Conservation (phyloP, 2,329 filamentous ascomycete genomes). For the Ophiostoma ips region DNA sequence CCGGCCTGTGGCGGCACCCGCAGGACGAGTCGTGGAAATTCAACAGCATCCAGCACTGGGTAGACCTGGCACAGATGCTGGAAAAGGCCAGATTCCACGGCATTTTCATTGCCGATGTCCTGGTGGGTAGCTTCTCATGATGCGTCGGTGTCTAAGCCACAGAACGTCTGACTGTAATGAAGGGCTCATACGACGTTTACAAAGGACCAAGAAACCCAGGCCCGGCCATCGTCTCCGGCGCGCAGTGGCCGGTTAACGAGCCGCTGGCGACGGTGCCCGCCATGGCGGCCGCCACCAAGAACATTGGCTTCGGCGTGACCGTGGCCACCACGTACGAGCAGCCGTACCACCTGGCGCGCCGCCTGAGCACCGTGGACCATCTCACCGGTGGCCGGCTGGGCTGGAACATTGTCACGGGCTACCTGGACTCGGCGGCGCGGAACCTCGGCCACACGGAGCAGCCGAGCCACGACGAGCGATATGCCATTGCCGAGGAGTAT, state of each 20-base stretch:
- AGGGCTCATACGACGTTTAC: conserved; percentile 2
- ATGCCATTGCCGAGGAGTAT: conserved; percentile 15
- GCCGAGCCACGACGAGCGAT: conserved; percentile 14
- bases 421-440: conserved; percentile 10
- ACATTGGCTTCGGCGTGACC: conserved; percentile 9
- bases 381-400: conserved; percentile 5
- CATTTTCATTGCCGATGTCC: conserved; percentile 2
- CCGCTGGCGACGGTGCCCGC: conserved; percentile 3
- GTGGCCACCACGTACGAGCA: conserved; percentile 5
- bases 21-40: conserved; percentile 49
- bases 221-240: background rate
- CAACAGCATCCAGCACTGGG: conserved; percentile 29
- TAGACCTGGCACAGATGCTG: background rate
- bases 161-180: background rate
- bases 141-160: too few relatives aligned
- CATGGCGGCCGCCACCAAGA: conserved; percentile 9
- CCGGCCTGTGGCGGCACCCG: conserved; percentile 44
- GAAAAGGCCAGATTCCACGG: background rate
- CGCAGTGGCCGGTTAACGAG: conserved; percentile 1
- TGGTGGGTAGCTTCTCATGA: background rate
- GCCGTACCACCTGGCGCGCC: conserved; percentile 6
- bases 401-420: conserved; percentile 16
- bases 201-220: background rate
- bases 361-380: conserved; percentile 10
- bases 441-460: conserved; percentile 9